Evolutionary conservation across 148 eudicot species (phyloP).

Genomic region (Vaccinium macrocarpon): DNA sequence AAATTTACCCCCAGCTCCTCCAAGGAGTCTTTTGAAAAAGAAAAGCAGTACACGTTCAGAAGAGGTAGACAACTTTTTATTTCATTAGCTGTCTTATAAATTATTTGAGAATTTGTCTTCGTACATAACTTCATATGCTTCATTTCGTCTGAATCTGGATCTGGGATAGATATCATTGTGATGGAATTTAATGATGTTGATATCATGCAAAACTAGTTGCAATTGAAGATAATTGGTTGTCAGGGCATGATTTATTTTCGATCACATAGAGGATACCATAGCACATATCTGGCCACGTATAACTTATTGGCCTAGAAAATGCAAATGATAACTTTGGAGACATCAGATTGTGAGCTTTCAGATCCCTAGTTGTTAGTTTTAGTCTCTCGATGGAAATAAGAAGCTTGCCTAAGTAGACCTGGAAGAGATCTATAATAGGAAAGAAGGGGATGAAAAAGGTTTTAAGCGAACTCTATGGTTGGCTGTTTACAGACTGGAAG

Average conservation of each 20-base stretch:
- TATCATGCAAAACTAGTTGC: neutral
- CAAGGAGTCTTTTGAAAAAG: constrained; percentile 66
- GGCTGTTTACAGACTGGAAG: neutral
- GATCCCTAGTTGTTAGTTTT: neutral
- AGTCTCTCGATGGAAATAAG: neutral
- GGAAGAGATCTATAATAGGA: neutral
- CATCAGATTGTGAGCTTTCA: neutral
- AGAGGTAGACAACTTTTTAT: constrained; percentile 50
- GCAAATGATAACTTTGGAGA: neutral
- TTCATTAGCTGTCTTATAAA: neutral
- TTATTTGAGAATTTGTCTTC: neutral
- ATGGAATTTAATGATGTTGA: neutral
- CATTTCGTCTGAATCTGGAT: neutral
- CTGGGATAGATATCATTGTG: neutral
- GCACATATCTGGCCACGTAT: neutral
- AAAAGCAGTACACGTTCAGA: constrained; percentile 65
- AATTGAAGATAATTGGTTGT: neutral
- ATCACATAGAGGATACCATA: neutral
- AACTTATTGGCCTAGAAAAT: neutral
- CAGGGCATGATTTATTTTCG: neutral
- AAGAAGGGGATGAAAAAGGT: neutral
- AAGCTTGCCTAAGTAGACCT: neutral
- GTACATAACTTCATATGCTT: neutral
- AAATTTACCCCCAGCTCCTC: constrained; percentile 70
- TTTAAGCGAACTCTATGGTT: neutral